Conservation (phyloP, 2,329 filamentous ascomycete species). For the Simplicillium sp. region DNA sequence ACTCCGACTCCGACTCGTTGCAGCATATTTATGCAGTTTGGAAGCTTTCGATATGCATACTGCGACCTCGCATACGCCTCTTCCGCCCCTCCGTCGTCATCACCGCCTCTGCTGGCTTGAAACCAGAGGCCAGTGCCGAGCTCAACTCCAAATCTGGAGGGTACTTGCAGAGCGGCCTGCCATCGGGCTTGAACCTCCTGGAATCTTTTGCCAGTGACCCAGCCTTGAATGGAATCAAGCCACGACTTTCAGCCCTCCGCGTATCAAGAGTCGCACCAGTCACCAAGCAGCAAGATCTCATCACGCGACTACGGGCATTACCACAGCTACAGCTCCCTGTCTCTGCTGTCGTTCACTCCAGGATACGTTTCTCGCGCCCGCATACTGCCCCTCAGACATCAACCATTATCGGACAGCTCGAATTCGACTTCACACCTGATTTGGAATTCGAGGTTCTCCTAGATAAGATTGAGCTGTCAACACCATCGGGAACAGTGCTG, state of each 20-base stretch:
- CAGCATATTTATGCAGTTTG: slow-evolving; percentile 46
- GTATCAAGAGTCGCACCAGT: slow-evolving; percentile 66
- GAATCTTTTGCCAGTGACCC: slow-evolving; percentile 62
- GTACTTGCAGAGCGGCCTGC: slow-evolving; percentile 60
- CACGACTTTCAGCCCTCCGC: slow-evolving; percentile 61
- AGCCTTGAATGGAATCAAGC: slow-evolving; percentile 48
- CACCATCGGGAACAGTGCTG: slow-evolving; percentile 50
- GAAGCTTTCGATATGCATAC: slow-evolving; percentile 50
- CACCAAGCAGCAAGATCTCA: slow-evolving; percentile 49
- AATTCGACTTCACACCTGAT: slow-evolving; percentile 64
- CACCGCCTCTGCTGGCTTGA: slow-evolving; percentile 49
- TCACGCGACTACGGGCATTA: slow-evolving; percentile 55
- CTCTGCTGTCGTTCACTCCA: slow-evolving; percentile 61
- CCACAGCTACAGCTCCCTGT: slow-evolving; percentile 54
- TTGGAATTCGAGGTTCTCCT: slow-evolving; percentile 58
- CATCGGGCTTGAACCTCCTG: slow-evolving; percentile 67
- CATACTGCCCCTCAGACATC: slow-evolving; percentile 47
- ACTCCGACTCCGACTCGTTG: slow-evolving; percentile 12
- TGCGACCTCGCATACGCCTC: slow-evolving; percentile 52
- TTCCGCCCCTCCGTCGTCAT: slow-evolving; percentile 60
- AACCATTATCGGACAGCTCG: slow-evolving; percentile 59
- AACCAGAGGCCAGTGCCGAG: slow-evolving; percentile 30
- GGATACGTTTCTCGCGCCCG: slow-evolving; percentile 61
- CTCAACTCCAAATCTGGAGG: slow-evolving; percentile 33
- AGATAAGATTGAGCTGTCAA: slow-evolving; percentile 44